Evolutionary conservation across 1,284 basidiomycete genomes (phyloP), one percentile per base, ranked within the genome.

Genomic region (Cutaneotrichosporon sp.): DNA sequence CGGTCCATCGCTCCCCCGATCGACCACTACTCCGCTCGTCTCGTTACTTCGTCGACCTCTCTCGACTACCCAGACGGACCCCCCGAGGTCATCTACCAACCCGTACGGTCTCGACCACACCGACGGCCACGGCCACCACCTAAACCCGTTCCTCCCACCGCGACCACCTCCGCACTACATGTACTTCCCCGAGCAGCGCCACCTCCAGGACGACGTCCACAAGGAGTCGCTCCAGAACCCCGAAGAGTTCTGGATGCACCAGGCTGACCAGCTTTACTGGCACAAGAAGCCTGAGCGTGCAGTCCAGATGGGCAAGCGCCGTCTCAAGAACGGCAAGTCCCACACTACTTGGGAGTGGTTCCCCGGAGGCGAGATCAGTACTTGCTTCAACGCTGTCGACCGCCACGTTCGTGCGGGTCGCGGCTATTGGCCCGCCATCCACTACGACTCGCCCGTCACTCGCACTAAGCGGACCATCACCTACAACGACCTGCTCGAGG

Each of bases 401-500:
- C 57, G 57, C 12, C 57, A 59, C 29, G 57, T 59, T 22, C 34
- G 41, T 9, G 57, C 57, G 12, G 57, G 57, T 34, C 39, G 51
- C 54, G 57, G 57, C 33, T 43, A 42, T 45, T 24, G 32, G 34
- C 53, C 53, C 33, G 57, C 57, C 41, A 55, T 59, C 45, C 54
- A 50, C 51, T 59, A 59, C 53, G 57, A 59, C 57, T 59, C 57
- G 51, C 57, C 57, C 2, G 57, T 55, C 11, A 51, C 57, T 32
- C 19, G 41, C 25, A 44, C 46, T 42, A 59, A 55, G 57, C 47
- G 48, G 37, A 51, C 51, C 51, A 81, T 96, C 71, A 80, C 84
- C 38, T 96, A 89, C 71, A 79, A 81, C 19, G 81, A 94, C 74
- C 86, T 97, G 52, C 82, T 94, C 41, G 84, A 83, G 56, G 87